Percentiles rank a stretch among this genome's conserved stretches.
Conservation (phyloP, 768 basidiomycete genomes). For the Wakefieldia striispora region DNA sequence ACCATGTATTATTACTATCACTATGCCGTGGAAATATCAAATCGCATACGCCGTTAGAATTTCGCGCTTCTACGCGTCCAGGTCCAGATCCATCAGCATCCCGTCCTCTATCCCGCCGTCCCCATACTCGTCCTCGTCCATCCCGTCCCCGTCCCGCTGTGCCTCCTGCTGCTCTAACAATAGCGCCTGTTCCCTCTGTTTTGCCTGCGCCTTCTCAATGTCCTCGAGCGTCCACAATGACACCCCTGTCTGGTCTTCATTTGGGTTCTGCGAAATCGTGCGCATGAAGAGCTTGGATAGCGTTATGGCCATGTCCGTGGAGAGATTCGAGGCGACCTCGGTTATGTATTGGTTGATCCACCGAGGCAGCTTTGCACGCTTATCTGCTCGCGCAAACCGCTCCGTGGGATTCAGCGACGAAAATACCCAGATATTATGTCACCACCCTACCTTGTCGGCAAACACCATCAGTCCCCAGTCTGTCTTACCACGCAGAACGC, state of each 20-base stretch:
- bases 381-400: conserved; percentile 91
- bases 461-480: conserved; percentile 99
- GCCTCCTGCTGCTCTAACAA: conserved; percentile 41
- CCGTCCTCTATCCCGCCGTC: conserved; percentile 68
- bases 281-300: conserved; percentile 96
- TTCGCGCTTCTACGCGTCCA: conserved; percentile 10
- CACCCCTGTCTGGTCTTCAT: conserved; percentile 92
- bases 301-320: conserved; percentile 96
- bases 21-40: neutral
- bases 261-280: conserved; percentile 96
- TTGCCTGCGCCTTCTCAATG: conserved; percentile 80
- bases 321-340: conserved; percentile 95
- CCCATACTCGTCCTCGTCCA: conserved; percentile 55
- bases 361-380: conserved; percentile 91
- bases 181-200: conserved; percentile 66
- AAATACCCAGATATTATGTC: neutral
- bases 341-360: conserved; percentile 99
- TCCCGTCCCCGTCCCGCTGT: conserved; percentile 21
- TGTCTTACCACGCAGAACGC: conserved; percentile 96
- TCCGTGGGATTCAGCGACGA: conserved; percentile 30
- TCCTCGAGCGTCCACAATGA: conserved; percentile 96
- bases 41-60: too few species aligned
- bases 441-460: conserved; percentile 83
- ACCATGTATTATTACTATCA: conserved; percentile 14
- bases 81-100: conserved; percentile 57